Conservation (phyloP, 2,329 filamentous ascomycete species). For the Monascus ruber region DNA sequence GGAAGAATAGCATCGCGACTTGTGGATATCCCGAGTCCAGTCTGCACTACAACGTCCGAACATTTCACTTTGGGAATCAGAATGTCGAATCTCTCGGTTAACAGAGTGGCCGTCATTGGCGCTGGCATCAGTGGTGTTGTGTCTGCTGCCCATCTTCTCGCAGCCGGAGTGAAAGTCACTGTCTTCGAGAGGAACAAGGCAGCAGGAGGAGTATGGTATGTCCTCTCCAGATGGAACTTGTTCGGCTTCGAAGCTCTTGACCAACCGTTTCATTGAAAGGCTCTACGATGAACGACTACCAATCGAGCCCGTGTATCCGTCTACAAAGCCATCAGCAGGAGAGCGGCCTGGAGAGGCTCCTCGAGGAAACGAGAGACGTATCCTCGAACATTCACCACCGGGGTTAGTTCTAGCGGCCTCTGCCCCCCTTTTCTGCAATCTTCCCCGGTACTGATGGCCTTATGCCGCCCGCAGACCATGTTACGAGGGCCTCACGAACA, state of each 20-base stretch:
- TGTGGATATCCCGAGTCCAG: no score
- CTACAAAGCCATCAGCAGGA: constrained; percentile 22
- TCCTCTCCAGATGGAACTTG: background rate
- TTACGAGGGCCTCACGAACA: constrained; percentile 43
- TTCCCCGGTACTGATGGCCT: constrained; percentile 1
- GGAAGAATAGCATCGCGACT: no score
- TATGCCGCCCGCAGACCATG: constrained; percentile 31
- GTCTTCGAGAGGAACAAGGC: constrained; percentile 44
- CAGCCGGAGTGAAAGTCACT: constrained; percentile 37
- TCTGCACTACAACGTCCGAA: background rate
- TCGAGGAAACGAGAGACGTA: constrained; percentile 6
- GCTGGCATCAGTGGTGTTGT: constrained; percentile 42
- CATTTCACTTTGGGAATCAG: background rate
- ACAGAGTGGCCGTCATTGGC: constrained; percentile 37
- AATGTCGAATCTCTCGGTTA: constrained; percentile 1
- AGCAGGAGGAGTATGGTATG: constrained; percentile 47
- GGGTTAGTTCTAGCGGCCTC: constrained; percentile 24
- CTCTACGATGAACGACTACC: constrained; percentile 40
- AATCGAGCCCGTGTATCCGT: constrained; percentile 38
- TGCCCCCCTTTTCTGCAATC: background rate
- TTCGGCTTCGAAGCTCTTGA: background rate
- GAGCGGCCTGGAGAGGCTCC: constrained; percentile 14
- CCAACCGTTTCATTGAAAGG: constrained; percentile 18
- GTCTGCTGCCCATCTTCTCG: constrained; percentile 36
- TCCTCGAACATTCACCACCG: constrained; percentile 37